Evolutionary conservation across 2,329 filamentous ascomycete species (phyloP), one percentile per base, ranked within the genome.

Genomic region (Anthostomella pinea): DNA sequence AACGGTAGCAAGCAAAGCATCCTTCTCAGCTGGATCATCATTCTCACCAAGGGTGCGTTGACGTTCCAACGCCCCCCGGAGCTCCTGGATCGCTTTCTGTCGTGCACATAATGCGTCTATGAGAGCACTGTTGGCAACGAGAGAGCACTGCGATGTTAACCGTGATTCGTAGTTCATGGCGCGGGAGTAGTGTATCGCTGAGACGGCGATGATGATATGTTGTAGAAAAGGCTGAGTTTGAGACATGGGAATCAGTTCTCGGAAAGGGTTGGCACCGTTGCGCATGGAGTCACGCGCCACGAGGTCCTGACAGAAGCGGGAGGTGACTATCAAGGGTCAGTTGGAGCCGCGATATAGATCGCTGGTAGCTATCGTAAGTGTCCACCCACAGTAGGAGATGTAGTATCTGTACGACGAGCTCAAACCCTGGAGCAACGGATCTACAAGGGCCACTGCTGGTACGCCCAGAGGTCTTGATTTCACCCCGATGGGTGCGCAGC

Each of bases 351-450:
- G 15, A 26, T 15, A 37, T 21, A 16, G 11, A 10, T 11, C 9
- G 11, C 16, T 26, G 16, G n/a, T 14, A 29, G 17, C 6, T n/a
- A 9, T n/a, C n/a, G n/a, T n/a, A n/a, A n/a, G 6, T 17, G 17
- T n/a, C 7, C 20, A 62, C 69, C 54, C 54, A 76, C 73, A 77
- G 39, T 77, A 71, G 23, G 65, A 60, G 26, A 76, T 57, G 52
- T 77, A 76, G 45, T 64, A 62, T 40, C 70, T 59, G 18, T 68
- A 67, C 27, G 60, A 60, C 14, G 45, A 57, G 45, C 69, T 66
- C 27, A 80, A 65, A 45, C 76, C 70, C 46, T 77, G 71, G 38
- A 79, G 66, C 29, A 79, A 48, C 9, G 77, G 77, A 52, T 81
- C 77, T 18, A 70, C 64, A 31, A 77, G 58, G 19, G 64, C 53